Base-by-base conservation (phyloP, 1,284 basidiomycete genomes). In the Puccinia hordei region DNA sequence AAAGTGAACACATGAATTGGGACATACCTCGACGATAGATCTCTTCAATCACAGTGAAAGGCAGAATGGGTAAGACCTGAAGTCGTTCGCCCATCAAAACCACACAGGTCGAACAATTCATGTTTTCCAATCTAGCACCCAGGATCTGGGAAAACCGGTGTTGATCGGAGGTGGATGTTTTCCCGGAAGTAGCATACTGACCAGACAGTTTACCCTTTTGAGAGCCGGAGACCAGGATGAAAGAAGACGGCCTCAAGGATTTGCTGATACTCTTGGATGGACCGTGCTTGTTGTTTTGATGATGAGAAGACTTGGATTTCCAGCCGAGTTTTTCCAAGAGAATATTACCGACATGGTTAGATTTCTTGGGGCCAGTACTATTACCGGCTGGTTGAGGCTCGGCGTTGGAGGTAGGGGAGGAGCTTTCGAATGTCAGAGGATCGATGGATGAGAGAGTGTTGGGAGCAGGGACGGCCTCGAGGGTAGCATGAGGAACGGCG, bases 41-140 rank as follows among this genome's bases (percentile, higher is more conserved):
- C 35, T 75, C 73, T 75, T 75, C 73, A 33, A 75, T 75, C 44
- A 75, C 73, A 27, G 30, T 46, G 59, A 75, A 75, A 10, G 59
- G 55, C n/a, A 75, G 46, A 33, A 65, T 35, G 15, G 73, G 73
- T 27, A 75, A 65, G 51, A 75, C 73, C 44, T 75, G 73, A 15
- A 63, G 51, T n/a, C 73, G 57, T 6, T 61, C 57, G 22, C 73
- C 73, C 41, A 75, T 61, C 41, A 38, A 44, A 6, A 75, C 61
- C 2, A 75, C 73, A 17, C 73, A 65, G 33, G 44, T 30, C 13
- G 73, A 75, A 27, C 49, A 27, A 44, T 75, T 51, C 73, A 59
- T 63, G 0, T 13, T 49, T 65, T 75, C 73, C 33, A 75, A 65
- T 30, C 22, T 61, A 33, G 38, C 73, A 24, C 73, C 72, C 44